Evolutionary conservation across 495 filamentous ascomycete genomes (phyloP), one percentile per base, ranked within the genome.

Genomic region (Hyaloscypha variabilis): DNA sequence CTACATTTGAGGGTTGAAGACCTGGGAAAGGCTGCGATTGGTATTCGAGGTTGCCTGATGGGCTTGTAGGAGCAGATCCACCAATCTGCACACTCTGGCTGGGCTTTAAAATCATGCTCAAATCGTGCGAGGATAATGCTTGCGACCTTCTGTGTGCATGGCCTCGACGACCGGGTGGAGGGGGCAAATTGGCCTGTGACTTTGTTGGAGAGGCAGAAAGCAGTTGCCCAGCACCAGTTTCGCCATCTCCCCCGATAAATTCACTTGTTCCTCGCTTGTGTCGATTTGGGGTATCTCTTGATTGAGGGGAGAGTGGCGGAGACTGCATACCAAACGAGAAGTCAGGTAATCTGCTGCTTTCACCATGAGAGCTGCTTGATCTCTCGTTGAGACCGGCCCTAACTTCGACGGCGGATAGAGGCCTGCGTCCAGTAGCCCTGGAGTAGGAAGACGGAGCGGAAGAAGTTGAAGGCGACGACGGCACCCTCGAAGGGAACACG

Each of bases 61-160:
- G 90, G 54, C 88, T 89, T 46, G 79, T 76, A 6, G 92, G 91
- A 6, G 90, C 88, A 71, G 88, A 93, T 56, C 78, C 86, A 34
- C 83, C 81, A 54, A 79, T 66, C 4, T 61, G 79, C 30, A 81
- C 61, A 62, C 73, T 75, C 4, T 55, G 63, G 24, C 53, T 64
- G 21, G 73, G 83, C 63, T 89, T 88, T 26, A 92, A 77, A 53
- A 96, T 90, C 23, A 87, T 82, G 8, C 87, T 88, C 4, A 96
- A 75, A 77, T 97, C 93, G 65, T 93, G 87, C 65, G 83, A 89
- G n/a, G 92, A 95, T 13, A 96, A 88, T 1, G 93, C 93, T 36
- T 86, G 88, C n/a, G 92, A 96, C 63, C 93, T 86, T 58, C 92
- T 86, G 78, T 96, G 93, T 14, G 88, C 88, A 77, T 97, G 93